A percentile compares a stretch with the other conserved stretches of the same genome.
These are phyloP conservation scores for Cryptosporidium viatorum DNA, from an alignment of 169 alveolate species.

Conservation along the genomic window DNA sequence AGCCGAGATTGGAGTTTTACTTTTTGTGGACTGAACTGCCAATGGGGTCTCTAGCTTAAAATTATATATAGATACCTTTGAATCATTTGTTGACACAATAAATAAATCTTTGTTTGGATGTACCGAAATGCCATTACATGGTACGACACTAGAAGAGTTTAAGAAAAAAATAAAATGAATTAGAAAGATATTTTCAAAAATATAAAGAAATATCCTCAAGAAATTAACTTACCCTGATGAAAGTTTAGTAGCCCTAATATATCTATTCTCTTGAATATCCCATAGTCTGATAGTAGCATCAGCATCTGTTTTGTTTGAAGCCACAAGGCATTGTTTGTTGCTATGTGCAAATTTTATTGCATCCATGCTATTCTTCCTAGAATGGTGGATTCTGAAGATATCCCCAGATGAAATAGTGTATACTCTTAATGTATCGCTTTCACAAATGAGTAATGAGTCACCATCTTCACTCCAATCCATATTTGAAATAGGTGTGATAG, in stretches of 20 bases:
- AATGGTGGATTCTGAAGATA: slow-evolving; percentile 50
- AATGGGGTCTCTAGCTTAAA: slow-evolving; percentile 52
- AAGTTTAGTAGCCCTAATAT: slow-evolving; percentile 47
- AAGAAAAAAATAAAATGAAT: not conserved
- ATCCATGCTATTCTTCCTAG: slow-evolving; percentile 71
- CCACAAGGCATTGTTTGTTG: slow-evolving; percentile 57
- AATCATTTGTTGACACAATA: slow-evolving; percentile 27
- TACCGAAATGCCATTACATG: slow-evolving; percentile 21
- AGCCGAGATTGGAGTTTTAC: slow-evolving; percentile 36
- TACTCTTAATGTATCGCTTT: slow-evolving; percentile 67
- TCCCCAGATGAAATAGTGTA: slow-evolving; percentile 67
- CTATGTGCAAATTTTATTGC: slow-evolving; percentile 67
- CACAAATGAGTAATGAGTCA: slow-evolving; percentile 63
- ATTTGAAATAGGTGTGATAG: slow-evolving; percentile 45
- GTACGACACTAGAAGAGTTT: slow-evolving; percentile 5
- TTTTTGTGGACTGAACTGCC: slow-evolving; percentile 32
- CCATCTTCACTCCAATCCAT: slow-evolving; percentile 77
- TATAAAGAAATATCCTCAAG: not conserved
- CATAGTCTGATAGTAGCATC: slow-evolving; percentile 51
- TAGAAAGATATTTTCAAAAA: not conserved
- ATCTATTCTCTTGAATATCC: slow-evolving; percentile 69
- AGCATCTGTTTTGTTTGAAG: slow-evolving; percentile 53
- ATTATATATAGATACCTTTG: slow-evolving; percentile 47
- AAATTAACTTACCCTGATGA: slow-evolving; percentile 55
- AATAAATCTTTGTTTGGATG: slow-evolving; percentile 55